phyloP scores from a whole-genome alignment of 1,284 basidiomycete genomes.

The Tilletia indica region DNA sequence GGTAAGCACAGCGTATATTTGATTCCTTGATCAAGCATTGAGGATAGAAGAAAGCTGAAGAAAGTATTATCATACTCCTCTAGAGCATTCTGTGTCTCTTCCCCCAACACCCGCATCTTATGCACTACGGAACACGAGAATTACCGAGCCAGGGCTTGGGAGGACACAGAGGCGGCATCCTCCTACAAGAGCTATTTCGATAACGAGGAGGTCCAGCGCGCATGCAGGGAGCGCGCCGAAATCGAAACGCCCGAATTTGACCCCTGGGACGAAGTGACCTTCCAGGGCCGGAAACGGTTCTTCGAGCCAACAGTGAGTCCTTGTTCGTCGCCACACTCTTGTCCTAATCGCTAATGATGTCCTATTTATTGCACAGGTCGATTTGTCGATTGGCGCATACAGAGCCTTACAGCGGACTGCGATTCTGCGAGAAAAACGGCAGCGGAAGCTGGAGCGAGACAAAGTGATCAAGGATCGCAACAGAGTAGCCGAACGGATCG shows the following conservation, averaged over 20 bases:
- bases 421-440: conserved; percentile 10
- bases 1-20: background rate
- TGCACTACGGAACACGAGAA: background rate
- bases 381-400: background rate
- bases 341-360: background rate
- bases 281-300: conserved; percentile 8
- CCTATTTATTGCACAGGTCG: background rate
- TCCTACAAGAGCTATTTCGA: conserved; percentile 11
- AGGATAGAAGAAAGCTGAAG: background rate
- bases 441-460: conserved; percentile 12
- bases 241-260: conserved; percentile 13
- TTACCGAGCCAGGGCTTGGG: background rate
- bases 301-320: conserved; percentile 9
- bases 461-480: conserved; percentile 15
- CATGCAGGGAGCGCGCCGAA: conserved; percentile 2
- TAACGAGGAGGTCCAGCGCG: conserved; percentile 5
- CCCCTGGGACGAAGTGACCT: background rate
- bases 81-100: background rate
- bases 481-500: conserved; percentile 9
- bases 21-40: background rate
- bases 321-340: too few relatives aligned
- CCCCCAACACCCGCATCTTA: background rate
- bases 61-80: background rate
- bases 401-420: conserved; percentile 1
- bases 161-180: conserved; percentile 5